A percentile compares a stretch with the other conserved stretches of the same genome.
Conservation (phyloP, 495 filamentous ascomycete genomes). For the Talaromyces liani region DNA sequence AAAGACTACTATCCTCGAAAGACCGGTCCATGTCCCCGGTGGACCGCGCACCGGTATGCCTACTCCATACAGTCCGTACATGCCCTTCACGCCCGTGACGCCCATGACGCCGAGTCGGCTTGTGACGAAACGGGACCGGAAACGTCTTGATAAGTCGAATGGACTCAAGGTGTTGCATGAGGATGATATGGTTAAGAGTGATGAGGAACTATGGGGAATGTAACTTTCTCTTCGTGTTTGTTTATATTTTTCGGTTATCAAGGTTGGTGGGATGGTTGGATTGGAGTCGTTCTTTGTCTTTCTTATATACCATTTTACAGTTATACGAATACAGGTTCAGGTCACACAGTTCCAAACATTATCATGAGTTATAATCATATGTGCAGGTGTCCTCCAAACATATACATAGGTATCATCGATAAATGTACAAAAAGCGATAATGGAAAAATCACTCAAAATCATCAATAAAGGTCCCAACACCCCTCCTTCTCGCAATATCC, state of each 20-base stretch:
- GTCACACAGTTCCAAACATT: not conserved
- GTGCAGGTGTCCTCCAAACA: not conserved
- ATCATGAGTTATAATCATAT: not conserved
- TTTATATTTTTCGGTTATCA: not conserved
- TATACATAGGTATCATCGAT: not conserved
- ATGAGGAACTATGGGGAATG: conserved; percentile 52
- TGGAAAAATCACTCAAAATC: conserved; percentile 46
- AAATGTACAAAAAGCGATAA: not conserved
- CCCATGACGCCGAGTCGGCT: conserved; percentile 75
- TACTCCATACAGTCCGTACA: conserved; percentile 83
- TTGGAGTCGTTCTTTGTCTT: not conserved
- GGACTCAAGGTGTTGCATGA: conserved; percentile 34
- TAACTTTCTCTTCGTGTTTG: conserved; percentile 8
- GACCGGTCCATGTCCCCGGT: conserved; percentile 44
- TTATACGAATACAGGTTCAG: not conserved
- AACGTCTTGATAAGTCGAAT: conserved; percentile 37
- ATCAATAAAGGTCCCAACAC: conserved; percentile 64
- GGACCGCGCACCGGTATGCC: conserved; percentile 70
- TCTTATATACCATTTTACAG: not conserved
- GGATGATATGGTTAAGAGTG: conserved; percentile 43
- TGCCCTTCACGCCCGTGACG: conserved; percentile 82
- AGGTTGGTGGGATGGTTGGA: not conserved
- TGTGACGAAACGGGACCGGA: conserved; percentile 67
- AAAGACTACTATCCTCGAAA: conserved; percentile 73
- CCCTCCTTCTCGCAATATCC: conserved; percentile 60